Percentiles rank a stretch among this genome's conserved stretches.
These are phyloP conservation scores for Coleophoma eucalyptorum DNA, from an alignment of 2,329 filamentous ascomycete genomes.

Conservation along the genomic window DNA sequence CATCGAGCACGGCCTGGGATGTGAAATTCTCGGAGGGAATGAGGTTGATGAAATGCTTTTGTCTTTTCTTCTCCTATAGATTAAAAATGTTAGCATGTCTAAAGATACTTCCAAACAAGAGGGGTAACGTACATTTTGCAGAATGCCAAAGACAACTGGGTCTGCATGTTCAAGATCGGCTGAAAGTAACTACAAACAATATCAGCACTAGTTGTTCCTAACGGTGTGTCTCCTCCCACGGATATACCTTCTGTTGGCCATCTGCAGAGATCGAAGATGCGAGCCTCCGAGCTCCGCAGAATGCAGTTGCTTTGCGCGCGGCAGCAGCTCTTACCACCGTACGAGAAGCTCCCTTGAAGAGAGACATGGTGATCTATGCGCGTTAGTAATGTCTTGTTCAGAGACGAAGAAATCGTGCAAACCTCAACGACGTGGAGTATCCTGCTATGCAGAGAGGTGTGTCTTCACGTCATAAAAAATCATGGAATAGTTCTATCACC, in stretches of 20 bases:
- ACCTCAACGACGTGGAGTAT: background rate
- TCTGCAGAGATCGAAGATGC: slow-evolving; percentile 34
- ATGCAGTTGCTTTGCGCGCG: slow-evolving; percentile 14
- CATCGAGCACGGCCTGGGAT: slow-evolving; percentile 87
- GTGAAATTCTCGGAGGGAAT: slow-evolving; percentile 97
- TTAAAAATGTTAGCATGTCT: slow-evolving; percentile 5
- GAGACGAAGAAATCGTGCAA: background rate
- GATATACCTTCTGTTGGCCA: slow-evolving; percentile 54
- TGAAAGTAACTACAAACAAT: slow-evolving; percentile 63
- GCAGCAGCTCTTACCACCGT: slow-evolving; percentile 15
- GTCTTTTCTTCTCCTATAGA: slow-evolving; percentile 89
- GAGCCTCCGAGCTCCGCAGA: slow-evolving; percentile 19
- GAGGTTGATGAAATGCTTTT: slow-evolving; percentile 98
- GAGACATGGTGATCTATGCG: slow-evolving; percentile 21
- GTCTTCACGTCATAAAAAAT: background rate
- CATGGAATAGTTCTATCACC: background rate
- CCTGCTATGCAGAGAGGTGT: background rate
- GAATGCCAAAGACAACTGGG: slow-evolving; percentile 80
- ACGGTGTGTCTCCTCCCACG: slow-evolving; percentile 2
- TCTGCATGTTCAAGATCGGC: slow-evolving; percentile 80
- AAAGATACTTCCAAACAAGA: background rate
- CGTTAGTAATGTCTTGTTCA: background rate
- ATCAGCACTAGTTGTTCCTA: slow-evolving; percentile 6
- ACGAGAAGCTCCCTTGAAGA: slow-evolving; percentile 23
- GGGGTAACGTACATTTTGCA: slow-evolving; percentile 67